Percentiles rank a stretch among this genome's conserved stretches.
Evolutionary conservation across 495 filamentous ascomycete species (phyloP).

Genomic region (Lasiosphaeria miniovina): DNA sequence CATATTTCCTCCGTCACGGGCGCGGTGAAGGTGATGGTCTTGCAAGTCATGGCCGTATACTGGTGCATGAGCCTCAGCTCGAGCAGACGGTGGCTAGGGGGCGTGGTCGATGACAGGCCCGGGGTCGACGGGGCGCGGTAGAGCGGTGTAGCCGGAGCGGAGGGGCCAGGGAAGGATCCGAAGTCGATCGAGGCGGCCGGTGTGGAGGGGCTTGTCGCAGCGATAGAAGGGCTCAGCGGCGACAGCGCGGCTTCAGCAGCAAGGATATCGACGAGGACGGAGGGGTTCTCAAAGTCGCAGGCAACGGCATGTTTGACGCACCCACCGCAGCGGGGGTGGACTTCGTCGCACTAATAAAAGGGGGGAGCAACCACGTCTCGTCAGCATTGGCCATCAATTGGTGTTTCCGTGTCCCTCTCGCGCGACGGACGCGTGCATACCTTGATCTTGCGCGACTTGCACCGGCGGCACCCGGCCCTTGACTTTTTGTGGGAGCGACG

Average conservation of each 20-base stretch:
- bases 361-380: neutral
- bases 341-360: conserved; percentile 56
- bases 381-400: neutral
- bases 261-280: conserved; percentile 35
- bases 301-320: conserved; percentile 61
- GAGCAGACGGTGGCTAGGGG: conserved; percentile 43
- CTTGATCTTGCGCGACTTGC: conserved; percentile 64
- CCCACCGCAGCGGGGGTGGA: conserved; percentile 59
- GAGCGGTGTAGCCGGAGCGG: conserved; percentile 27
- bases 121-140: conserved; percentile 38
- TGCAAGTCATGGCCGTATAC: conserved; percentile 51
- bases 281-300: conserved; percentile 58
- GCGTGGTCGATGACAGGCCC: conserved; percentile 33
- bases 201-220: conserved; percentile 24
- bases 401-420: neutral
- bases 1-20: conserved; percentile 50
- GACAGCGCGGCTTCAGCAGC: conserved; percentile 14
- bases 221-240: conserved; percentile 17
- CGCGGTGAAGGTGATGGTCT: conserved; percentile 49
- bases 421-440: conserved; percentile 27
- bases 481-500: conserved; percentile 63
- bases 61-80: conserved; percentile 55
- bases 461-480: conserved; percentile 56
- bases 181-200: conserved; percentile 31
- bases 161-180: conserved; percentile 20